Evolutionary conservation across 2,329 filamentous ascomycete species (phyloP), one percentile per base, ranked within the genome.

Genomic region (Penicillium sp.): DNA sequence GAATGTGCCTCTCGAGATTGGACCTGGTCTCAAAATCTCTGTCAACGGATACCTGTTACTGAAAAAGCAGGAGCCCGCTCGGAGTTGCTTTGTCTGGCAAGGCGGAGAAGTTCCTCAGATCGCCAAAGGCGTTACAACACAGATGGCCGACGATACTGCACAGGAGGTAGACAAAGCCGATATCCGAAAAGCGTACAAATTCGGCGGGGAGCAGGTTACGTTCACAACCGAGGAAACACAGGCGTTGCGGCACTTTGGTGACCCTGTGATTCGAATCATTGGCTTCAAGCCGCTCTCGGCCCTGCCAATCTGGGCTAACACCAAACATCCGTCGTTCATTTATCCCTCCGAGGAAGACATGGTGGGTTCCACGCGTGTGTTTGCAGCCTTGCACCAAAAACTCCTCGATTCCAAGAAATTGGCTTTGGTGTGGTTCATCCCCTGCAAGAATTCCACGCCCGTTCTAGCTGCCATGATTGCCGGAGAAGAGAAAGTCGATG

Each of bases 1-100:
- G 3, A 90, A 88, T 48, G 78, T 97, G n/a, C 84, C 90, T 0
- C 83, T 99, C 52, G 92, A 97, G 70, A 83, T 99, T 50, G 92
- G 89, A 0, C 92, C 93, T 0, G 86, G 86, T 1, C 77, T 99
- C 22, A 86, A 82, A 41, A 96, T 99, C 50, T 92, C 92, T 0
- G 88, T 99, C 38, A 97, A 95, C 66, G 94, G 94, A 5, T 99
- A 93, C 75, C 90, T 96, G 47, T 77, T 97, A 11, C 81, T 97
- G 50, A 93, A 96, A 65, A 85, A 86, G 42, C 93, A 97, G 70
- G 83, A 85, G 46, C 88, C 91, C 11, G 88, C 88, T 4, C 83
- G 92, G 47, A 94, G 85, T 40, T 93, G 89, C 67, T 97, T 92
- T 67, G 85, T 99, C 58, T 97, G 89, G 83, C 79, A 94, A 1